Percentiles rank a stretch among this genome's conserved stretches.
These are phyloP conservation scores for Xerocomus cyaneibrunnescens DNA, from an alignment of 1,284 basidiomycete genomes.

Conservation along the genomic window DNA sequence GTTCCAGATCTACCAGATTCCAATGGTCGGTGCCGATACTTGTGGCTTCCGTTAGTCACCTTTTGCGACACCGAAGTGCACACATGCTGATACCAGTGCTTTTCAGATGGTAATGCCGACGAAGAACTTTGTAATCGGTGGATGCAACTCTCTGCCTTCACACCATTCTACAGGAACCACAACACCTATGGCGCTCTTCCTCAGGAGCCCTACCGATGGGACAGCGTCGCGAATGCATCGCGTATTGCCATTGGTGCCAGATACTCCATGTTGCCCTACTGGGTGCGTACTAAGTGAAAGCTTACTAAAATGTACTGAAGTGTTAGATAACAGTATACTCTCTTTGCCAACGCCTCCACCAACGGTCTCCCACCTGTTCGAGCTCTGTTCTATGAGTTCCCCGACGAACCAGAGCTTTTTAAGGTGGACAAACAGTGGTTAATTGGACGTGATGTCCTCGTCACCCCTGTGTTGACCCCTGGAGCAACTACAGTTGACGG, in stretches of 20 bases:
- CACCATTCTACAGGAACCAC: slow-evolving; percentile 68
- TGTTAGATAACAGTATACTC: slow-evolving; percentile 49
- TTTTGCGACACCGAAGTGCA: neutral
- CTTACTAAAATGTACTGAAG: too few relatives aligned
- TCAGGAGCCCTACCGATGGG: slow-evolving; percentile 75
- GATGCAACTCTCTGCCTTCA: slow-evolving; percentile 74
- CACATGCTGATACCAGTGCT: neutral
- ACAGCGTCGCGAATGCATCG: slow-evolving; percentile 66
- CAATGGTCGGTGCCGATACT: slow-evolving; percentile 72
- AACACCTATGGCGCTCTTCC: slow-evolving; percentile 55
- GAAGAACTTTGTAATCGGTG: slow-evolving; percentile 79
- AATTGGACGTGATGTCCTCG: slow-evolving; percentile 63
- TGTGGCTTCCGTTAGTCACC: slow-evolving; percentile 55
- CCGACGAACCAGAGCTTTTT: slow-evolving; percentile 61
- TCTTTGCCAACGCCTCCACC: slow-evolving; percentile 64
- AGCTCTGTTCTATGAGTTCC: slow-evolving; percentile 75
- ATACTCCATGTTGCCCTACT: slow-evolving; percentile 70
- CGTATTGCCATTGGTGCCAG: slow-evolving; percentile 61
- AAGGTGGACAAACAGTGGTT: slow-evolving; percentile 66
- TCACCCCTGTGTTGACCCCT: slow-evolving; percentile 68
- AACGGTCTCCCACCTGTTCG: slow-evolving; percentile 63
- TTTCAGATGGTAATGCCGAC: slow-evolving; percentile 50
- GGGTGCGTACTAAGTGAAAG: slow-evolving; percentile 53
- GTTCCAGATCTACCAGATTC: slow-evolving; percentile 72
- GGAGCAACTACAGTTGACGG: slow-evolving; percentile 50